Evolutionary conservation across 345 rosid species (phyloP).

Genomic region (Brassica rapa): DNA sequence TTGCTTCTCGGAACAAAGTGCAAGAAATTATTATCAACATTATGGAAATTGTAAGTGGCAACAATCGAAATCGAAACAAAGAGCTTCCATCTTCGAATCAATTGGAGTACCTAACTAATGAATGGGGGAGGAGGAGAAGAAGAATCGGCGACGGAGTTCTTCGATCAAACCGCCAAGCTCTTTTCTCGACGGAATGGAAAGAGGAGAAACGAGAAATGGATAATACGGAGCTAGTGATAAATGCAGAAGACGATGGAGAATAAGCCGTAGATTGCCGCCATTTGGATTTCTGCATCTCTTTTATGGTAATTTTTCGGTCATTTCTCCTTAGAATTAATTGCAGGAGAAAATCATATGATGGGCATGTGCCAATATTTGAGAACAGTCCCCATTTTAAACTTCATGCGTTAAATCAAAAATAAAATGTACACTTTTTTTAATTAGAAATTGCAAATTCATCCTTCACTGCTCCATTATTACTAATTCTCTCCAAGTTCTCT

Average conservation of each 20-base stretch:
- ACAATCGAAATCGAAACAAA: not conserved
- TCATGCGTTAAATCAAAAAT: not conserved
- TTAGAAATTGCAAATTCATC: no score
- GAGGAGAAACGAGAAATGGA: not conserved
- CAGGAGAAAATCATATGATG: conserved; percentile 24
- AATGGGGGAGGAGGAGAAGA: conserved; percentile 36
- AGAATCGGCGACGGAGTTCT: conserved; percentile 61
- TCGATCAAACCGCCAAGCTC: conserved; percentile 77
- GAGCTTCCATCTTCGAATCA: conserved; percentile 1
- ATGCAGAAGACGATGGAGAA: conserved; percentile 74
- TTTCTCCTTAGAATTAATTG: not conserved
- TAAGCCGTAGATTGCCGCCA: conserved; percentile 65
- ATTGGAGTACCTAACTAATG: conserved; percentile 40
- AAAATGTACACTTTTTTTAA: no score
- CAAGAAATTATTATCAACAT: not conserved
- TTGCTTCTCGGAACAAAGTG: no score
- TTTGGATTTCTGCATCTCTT: conserved; percentile 63
- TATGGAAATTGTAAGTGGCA: conserved; percentile 1
- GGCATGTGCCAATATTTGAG: not conserved
- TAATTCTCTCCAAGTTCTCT: no score
- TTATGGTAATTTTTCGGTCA: not conserved
- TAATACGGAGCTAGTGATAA: not conserved
- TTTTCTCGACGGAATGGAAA: conserved; percentile 27
- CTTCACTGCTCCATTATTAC: no score
- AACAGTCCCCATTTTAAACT: not conserved